These are phyloP conservation scores for Chlamydomonas sp. DNA, from an alignment of 139 green algal genomes.

Conservation along the genomic window DNA sequence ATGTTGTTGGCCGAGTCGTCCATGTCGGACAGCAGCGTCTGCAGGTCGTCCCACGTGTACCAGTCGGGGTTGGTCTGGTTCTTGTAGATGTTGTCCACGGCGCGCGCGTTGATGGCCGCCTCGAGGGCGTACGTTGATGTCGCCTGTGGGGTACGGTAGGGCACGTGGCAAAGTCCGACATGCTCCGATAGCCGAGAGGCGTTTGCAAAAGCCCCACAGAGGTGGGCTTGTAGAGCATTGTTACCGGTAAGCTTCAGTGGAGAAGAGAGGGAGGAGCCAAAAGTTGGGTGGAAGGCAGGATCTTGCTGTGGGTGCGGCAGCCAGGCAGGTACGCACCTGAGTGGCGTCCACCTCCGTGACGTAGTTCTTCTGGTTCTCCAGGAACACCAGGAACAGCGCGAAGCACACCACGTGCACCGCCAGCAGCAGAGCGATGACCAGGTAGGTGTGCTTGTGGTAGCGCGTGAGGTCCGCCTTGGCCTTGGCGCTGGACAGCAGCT, in stretches of 20 bases:
- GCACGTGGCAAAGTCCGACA: background rate
- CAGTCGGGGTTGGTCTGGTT: slow-evolving; percentile 32
- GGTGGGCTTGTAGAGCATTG: background rate
- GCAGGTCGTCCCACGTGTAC: slow-evolving; percentile 18
- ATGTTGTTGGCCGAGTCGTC: background rate
- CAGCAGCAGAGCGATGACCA: slow-evolving; percentile 36
- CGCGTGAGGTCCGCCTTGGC: slow-evolving; percentile 37
- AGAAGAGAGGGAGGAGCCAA: no score
- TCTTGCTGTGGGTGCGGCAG: no score
- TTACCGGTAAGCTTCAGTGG: no score
- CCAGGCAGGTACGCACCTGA: background rate
- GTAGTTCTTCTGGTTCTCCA: slow-evolving; percentile 41
- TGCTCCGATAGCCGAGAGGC: background rate
- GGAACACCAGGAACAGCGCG: slow-evolving; percentile 26
- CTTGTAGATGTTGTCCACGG: slow-evolving; percentile 39
- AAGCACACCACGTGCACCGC: slow-evolving; percentile 42
- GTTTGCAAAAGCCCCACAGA: background rate
- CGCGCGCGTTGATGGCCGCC: slow-evolving; percentile 1
- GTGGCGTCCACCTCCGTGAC: slow-evolving; percentile 35
- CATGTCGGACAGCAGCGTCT: slow-evolving; percentile 20
- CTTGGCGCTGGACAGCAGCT: slow-evolving; percentile 29
- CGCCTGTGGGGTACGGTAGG: slow-evolving; percentile 1
- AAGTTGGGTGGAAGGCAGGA: no score
- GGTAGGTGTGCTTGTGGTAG: slow-evolving; percentile 33
- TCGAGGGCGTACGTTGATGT: slow-evolving; percentile 4